Conservation (phyloP, 106 monocot genomes). For the Allium fistulosum region DNA sequence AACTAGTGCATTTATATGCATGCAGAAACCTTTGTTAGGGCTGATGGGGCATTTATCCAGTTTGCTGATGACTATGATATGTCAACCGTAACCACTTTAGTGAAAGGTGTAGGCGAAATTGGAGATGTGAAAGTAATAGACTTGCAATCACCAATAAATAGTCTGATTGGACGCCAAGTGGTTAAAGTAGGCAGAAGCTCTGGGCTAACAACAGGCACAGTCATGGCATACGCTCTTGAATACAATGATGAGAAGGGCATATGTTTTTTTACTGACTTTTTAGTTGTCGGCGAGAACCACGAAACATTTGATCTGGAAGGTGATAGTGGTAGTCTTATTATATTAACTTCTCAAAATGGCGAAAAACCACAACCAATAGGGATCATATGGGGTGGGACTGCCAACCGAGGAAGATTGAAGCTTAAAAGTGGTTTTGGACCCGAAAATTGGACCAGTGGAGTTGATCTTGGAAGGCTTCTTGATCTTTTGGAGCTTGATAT, state of each 20-base stretch:
- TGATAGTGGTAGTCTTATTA: conserved; percentile 94
- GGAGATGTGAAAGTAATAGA: conserved; percentile 80
- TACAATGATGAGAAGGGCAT: conserved; percentile 96
- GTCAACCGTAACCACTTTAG: conserved; percentile 64
- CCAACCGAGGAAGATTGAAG: conserved; percentile 89
- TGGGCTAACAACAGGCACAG: conserved; percentile 79
- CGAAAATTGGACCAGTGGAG: conserved; percentile 97
- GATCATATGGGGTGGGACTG: conserved; percentile 95
- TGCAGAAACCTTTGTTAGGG: conserved; percentile 96
- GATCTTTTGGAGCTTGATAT: conserved; percentile 95
- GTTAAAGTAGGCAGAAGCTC: conserved; percentile 95
- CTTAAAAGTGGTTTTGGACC: conserved; percentile 69
- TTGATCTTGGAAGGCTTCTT: conserved; percentile 93
- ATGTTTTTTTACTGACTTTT: conserved; percentile 91
- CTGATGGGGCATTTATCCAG: conserved; percentile 96
- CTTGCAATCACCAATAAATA: conserved; percentile 73
- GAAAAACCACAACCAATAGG: conserved; percentile 79
- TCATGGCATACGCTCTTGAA: conserved; percentile 90
- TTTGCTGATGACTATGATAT: conserved; percentile 85
- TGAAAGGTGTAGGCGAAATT: conserved; percentile 85
- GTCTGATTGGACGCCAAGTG: conserved; percentile 81
- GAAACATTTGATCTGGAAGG: conserved; percentile 96
- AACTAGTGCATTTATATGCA: not conserved
- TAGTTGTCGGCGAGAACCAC: conserved; percentile 91
- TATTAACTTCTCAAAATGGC: conserved; percentile 53